A percentile compares a stretch with the other conserved stretches of the same genome.
Conservation (phyloP, 139 green algal species). For the Coelastrella sp. region DNA sequence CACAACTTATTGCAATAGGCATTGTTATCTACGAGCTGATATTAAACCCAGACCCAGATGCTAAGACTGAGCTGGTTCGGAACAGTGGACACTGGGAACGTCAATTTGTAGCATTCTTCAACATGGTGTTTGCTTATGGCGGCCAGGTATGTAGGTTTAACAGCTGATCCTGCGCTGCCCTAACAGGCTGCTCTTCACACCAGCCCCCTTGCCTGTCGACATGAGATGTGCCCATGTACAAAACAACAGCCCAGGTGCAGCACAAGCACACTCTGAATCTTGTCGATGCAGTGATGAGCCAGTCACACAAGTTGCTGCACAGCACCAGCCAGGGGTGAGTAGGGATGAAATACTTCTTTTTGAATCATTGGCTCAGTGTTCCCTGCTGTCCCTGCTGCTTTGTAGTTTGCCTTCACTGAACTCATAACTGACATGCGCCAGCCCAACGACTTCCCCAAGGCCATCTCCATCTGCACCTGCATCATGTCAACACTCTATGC, state of each 20-base stretch:
- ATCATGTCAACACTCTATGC: constrained; percentile 64
- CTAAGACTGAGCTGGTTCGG: constrained; percentile 44
- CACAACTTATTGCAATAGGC: constrained; percentile 63
- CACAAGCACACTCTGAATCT: too few relatives aligned
- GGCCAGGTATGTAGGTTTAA: neutral
- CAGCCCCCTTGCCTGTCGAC: too few relatives aligned
- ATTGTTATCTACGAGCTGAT: constrained; percentile 64
- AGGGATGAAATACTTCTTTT: neutral
- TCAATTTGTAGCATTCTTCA: constrained; percentile 51
- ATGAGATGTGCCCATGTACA: too few relatives aligned
- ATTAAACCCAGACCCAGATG: constrained; percentile 39
- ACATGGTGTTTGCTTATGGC: constrained; percentile 53
- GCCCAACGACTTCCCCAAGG: constrained; percentile 49
- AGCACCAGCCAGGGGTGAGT: too few relatives aligned
- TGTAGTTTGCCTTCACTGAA: constrained; percentile 62
- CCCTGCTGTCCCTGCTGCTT: constrained; percentile 28
- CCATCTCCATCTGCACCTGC: constrained; percentile 54
- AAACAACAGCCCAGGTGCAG: too few relatives aligned
- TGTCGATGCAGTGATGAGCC: too few relatives aligned
- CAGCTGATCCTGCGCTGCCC: too few relatives aligned
- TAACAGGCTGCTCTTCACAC: too few relatives aligned
- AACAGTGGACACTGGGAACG: constrained; percentile 31
- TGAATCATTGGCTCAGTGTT: neutral
- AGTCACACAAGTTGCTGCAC: too few relatives aligned
- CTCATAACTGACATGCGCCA: constrained; percentile 51